These are phyloP conservation scores for Sporothrix pseudoabietina DNA, from an alignment of 2,329 filamentous ascomycete species.

Conservation along the genomic window DNA sequence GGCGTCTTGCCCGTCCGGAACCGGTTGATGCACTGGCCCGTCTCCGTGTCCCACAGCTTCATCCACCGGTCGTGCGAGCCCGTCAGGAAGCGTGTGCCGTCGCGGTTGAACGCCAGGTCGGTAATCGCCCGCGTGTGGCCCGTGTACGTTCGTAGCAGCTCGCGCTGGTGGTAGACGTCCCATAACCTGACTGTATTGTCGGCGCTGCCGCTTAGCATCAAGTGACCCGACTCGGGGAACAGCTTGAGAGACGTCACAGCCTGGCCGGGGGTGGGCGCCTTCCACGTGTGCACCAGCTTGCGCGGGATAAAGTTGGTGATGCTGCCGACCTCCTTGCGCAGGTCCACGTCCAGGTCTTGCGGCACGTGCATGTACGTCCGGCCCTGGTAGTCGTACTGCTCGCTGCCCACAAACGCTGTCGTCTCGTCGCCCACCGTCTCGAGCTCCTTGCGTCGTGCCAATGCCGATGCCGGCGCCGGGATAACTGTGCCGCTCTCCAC, in stretches of 20 bases:
- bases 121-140: slow-evolving; percentile 90
- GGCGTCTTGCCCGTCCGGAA: slow-evolving; percentile 95
- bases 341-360: slow-evolving; percentile 82
- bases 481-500: slow-evolving; percentile 65
- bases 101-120: slow-evolving; percentile 82
- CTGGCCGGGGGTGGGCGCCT: slow-evolving; percentile 60
- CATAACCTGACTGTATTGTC: slow-evolving; percentile 91
- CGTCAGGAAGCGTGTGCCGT: slow-evolving; percentile 83
- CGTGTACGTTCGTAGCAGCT: slow-evolving; percentile 85
- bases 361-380: slow-evolving; percentile 95
- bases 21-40: slow-evolving; percentile 80
- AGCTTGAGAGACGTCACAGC: slow-evolving; percentile 87
- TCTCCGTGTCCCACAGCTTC: slow-evolving; percentile 98
- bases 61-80: slow-evolving; percentile 93
- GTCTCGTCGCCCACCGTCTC: slow-evolving; percentile 72
- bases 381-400: slow-evolving; percentile 89
- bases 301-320: slow-evolving; percentile 91
- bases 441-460: slow-evolving; percentile 59
- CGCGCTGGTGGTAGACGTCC: slow-evolving; percentile 88
- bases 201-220: slow-evolving; percentile 85
- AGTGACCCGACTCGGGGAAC: slow-evolving; percentile 83
- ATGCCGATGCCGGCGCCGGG: slow-evolving; percentile 56
- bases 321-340: slow-evolving; percentile 78
- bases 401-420: slow-evolving; percentile 80
- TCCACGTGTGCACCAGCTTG: slow-evolving; percentile 90